Evolutionary conservation across 768 basidiomycete genomes (phyloP), one percentile per base, ranked within the genome.

Genomic region (Leccinellum albellum): DNA sequence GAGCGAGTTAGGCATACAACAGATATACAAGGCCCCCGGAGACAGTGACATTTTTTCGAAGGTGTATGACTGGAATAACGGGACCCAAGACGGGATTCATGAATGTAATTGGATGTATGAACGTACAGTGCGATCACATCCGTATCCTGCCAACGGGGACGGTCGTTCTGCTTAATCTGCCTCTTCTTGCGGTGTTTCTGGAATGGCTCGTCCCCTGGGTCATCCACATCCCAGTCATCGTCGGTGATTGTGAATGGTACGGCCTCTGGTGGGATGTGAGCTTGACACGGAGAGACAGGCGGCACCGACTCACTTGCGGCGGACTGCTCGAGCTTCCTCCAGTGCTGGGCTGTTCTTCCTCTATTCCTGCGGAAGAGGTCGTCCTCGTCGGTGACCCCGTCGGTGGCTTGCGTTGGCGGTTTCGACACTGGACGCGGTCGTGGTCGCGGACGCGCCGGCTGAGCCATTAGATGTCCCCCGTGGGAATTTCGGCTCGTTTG

Each of bases 361-460:
- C 73, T 76, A 67, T 90, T 92, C 50, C 81, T 81, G 64, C 90
- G 80, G 62, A 91, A 91, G 69, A 82, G 75, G 15, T 81, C 82
- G 68, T 91, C 88, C 50, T 82, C 82, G 56, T 89, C 86, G 12
- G 80, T 68, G 70, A 45, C 47, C 40, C 61, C 13, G 12, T 12
- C 40, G 40, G 20, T 6, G 40, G 40, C 10, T 3, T 42, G 23
- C 33, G 52, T 57, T 28, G 58, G 46, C 49, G 61, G 65, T 47
- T 46, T 55, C 51, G 70, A 63, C 53, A 74, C 72, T 12, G 79
- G 78, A 61, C 78, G 79, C 21, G 86, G 85, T 56, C 79, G 79
- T 47, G 85, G 83, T 59, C 78, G 75, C 4, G 78, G 75, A 57
- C 78, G 77, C 59, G 74, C 65, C 64, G 55, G 40, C 50, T 62